Base-by-base conservation (phyloP, 176 grass and related monocot genomes). In the Carex scoparia region DNA sequence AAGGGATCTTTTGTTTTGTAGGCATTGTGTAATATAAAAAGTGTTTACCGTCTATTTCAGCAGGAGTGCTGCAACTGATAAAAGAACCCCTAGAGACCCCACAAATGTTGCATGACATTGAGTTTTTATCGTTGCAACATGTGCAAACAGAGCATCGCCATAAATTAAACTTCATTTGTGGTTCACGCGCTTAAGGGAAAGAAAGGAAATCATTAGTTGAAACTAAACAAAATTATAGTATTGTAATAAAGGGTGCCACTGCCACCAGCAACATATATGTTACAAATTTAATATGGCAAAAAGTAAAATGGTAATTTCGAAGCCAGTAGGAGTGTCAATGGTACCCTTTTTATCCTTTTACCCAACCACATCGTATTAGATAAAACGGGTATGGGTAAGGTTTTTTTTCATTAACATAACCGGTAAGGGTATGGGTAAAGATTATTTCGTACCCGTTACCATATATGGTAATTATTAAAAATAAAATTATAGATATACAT, bases 91-190 rank as follows among this genome's bases (percentile, higher is more conserved):
- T 69, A 66, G 90, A 80, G 84, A 94, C 59, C 18, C 92, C 91
- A n/a, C 95, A 98, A 81, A 89, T 51, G 40, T 93, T 89, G 88
- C 92, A 98, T 60, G 91, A 91, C n/a, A 70, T 46, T 74, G 35
- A 69, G 5, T 5, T 76, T 5, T 79, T 27, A 58, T 83, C 80
- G 83, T 91, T 98, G 74, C 73, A 48, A 3, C 78, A 80, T 5
- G 89, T 38, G 27, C 95, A 98, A 87, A 98, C 91, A 49, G 84
- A 87, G 86, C 95, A 98, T 23, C 58, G 82, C 95, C 92, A 98
- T 4, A 62, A 8, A 28, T 86, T 73, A 81, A 73, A 16, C 65
- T 40, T 89, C 74, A 11, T 68, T 40, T 9, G 58, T 28, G 86
- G 55, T 40, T 79, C 83, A 61, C 81, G 79, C 9, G 65, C 61